Evolutionary conservation across 2,329 filamentous ascomycete genomes (phyloP), one percentile per base, ranked within the genome.

Genomic region (Colletotrichum noveboracense): DNA sequence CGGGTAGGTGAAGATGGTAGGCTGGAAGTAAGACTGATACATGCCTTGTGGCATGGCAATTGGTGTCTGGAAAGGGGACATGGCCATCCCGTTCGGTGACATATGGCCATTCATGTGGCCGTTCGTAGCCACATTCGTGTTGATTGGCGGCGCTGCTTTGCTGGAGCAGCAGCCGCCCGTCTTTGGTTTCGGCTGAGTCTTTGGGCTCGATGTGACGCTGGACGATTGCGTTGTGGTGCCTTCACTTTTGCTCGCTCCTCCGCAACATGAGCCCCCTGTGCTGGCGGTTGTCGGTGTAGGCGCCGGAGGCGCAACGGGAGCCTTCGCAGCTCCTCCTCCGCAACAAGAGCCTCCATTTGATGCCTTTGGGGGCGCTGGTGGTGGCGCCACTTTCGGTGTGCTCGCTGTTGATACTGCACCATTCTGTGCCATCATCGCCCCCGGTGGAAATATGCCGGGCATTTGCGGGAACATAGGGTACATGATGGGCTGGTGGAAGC

Each of bases 1-100:
- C 6, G 89, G 89, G 66, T 91, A 91, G 10, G 87, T 88, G 77
- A 89, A 91, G 18, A 90, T 82, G 18, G 86, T 87, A 3, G 86
- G 85, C 43, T 87, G 86, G 67, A 85, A 87, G 79, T 85, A 87
- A 8, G 82, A 70, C n/a, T 48, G 80, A 76, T 85, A 86, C 76
- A 87, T 83, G 74, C 84, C 83, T 67, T 85, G 84, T 2, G 83
- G 80, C 79, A 87, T 82, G 62, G 82, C 79, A 30, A 85, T 80
- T 0, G 84, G 80, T 5, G 82, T 70, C 48, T 84, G 83, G 62
- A 85, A 86, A 3, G 84, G 83, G 8, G 82, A 76, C 78, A 86
- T 82, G 67, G 75, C 77, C 21, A 78, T 70, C 21, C 78, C 80
- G 56, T 78, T 79, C 9, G 77, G 76, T 24, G 76, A 68, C 75